Evolutionary conservation across 768 basidiomycete genomes (phyloP).

Genomic region (Rhizopogon rudus): DNA sequence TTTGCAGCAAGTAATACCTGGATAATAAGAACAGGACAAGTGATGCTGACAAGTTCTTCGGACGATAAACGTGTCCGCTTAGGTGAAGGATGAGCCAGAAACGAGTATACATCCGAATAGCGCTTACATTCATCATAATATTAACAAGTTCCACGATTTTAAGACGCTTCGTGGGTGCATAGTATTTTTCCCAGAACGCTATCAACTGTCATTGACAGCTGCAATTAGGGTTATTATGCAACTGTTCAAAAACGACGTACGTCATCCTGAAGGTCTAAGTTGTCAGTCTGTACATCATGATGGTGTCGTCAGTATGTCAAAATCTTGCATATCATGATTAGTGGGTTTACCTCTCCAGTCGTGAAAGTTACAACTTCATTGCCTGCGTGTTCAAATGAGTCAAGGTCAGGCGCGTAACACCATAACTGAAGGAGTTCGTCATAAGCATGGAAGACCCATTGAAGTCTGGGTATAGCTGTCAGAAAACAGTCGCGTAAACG

Average conservation of each 20-base stretch:
- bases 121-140: slow-evolving; percentile 55
- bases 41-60: slow-evolving; percentile 47
- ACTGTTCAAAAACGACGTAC: slow-evolving; percentile 32
- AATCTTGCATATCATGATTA: neutral
- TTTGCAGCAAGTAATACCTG: slow-evolving; percentile 38
- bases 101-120: neutral
- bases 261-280: slow-evolving; percentile 58
- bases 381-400: slow-evolving; percentile 60
- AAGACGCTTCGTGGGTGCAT: slow-evolving; percentile 50
- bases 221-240: neutral
- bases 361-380: slow-evolving; percentile 54
- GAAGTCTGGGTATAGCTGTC: slow-evolving; percentile 36
- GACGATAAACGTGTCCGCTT: slow-evolving; percentile 53
- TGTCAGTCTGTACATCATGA: slow-evolving; percentile 13
- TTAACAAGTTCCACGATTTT: slow-evolving; percentile 50
- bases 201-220: slow-evolving; percentile 44
- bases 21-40: slow-evolving; percentile 61
- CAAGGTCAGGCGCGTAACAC: slow-evolving; percentile 62
- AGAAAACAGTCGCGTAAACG: neutral
- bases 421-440: slow-evolving; percentile 60
- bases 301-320: neutral
- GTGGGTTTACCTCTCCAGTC: slow-evolving; percentile 46
- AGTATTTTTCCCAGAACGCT: slow-evolving; percentile 53
- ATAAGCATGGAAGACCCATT: slow-evolving; percentile 55
- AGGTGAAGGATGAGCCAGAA: neutral